These are phyloP conservation scores for Chaetomium olivaceum DNA, from an alignment of 2,329 filamentous ascomycete genomes.

Conservation along the genomic window DNA sequence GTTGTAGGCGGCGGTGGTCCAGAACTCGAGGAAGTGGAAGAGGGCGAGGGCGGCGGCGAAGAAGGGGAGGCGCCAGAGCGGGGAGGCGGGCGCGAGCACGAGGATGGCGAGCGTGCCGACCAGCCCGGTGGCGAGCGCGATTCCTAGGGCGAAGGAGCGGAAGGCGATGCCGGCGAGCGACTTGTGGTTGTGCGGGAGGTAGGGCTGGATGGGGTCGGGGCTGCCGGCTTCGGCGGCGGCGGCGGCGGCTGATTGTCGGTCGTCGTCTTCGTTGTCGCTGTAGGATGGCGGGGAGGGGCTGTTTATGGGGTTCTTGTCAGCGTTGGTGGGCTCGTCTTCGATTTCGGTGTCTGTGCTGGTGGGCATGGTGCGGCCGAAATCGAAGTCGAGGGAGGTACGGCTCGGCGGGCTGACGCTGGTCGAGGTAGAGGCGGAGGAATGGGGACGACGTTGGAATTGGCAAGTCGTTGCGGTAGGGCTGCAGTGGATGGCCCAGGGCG, in stretches of 20 bases:
- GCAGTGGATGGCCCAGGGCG: neutral
- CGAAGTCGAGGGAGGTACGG: neutral
- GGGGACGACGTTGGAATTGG: neutral
- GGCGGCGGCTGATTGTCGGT: slow-evolving; percentile 19
- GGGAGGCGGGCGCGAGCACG: slow-evolving; percentile 44
- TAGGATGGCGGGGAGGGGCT: neutral
- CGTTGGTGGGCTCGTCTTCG: neutral
- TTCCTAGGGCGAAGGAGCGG: slow-evolving; percentile 57
- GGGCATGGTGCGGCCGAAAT: neutral
- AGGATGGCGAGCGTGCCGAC: slow-evolving; percentile 38
- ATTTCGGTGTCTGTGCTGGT: neutral
- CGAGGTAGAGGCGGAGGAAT: neutral
- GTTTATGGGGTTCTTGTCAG: slow-evolving; percentile 1
- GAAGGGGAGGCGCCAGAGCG: slow-evolving; percentile 63
- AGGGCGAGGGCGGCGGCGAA: slow-evolving; percentile 69
- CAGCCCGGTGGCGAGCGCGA: slow-evolving; percentile 42
- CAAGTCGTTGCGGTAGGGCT: neutral
- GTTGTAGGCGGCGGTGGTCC: slow-evolving; percentile 83
- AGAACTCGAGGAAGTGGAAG: slow-evolving; percentile 98
- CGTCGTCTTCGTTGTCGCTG: neutral
- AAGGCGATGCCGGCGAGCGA: slow-evolving; percentile 62
- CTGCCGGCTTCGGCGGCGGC: no score
- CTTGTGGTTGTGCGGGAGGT: slow-evolving; percentile 51
- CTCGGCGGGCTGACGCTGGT: neutral
- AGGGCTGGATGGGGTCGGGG: slow-evolving; percentile 32